Base-by-base conservation (phyloP, 148 eudicot genomes). In the Polygonum aviculare region DNA sequence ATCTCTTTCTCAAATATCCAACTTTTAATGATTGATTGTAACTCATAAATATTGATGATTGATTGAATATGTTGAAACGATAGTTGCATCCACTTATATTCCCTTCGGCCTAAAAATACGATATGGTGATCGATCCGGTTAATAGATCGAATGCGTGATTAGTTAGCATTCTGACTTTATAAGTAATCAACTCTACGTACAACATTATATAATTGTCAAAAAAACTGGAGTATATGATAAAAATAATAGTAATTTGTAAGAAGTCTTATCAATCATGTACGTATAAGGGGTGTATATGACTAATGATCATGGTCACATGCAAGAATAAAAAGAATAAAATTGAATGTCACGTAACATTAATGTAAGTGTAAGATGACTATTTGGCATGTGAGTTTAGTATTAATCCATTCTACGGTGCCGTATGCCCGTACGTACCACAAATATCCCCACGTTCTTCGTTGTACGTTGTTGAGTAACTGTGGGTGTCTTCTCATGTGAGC, bases 361-460 rank as follows among this genome's bases (percentile, higher is more conserved):
- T 21, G 36, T 59, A 26, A 26, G 31, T 11, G 65, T 26, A 59
- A 12, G 15, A 8, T 7, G 10, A 4, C 22, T 6, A 21, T 21
- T 7, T 35, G 35, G 14, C 65, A 59, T 59, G 65, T 59, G 60
- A 55, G 31, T 21, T 55, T 55, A 55, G 31, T 55, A 7, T 57
- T 8, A 57, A 57, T 21, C 62, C 62, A 2, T 19, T 26, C 67
- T 5, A 60, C 36, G 38, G 67, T 54, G 26, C 60, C 60, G 21
- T 51, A 51, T 4, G 57, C 57, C 63, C 63, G 67, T 60, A 60
- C 67, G 67, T 10, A 60, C 60, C 60, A 26, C 67, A 60, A 26
- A 31, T 22, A 22, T 54, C 67, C 67, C 67, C 67, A 60, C 67
- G 36, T 60, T 22, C 67, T 60, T 9, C 26, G 5, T 60, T 60